Evolutionary conservation across 2,329 filamentous ascomycete species (phyloP).

Genomic region (Aspergillus floridensis): DNA sequence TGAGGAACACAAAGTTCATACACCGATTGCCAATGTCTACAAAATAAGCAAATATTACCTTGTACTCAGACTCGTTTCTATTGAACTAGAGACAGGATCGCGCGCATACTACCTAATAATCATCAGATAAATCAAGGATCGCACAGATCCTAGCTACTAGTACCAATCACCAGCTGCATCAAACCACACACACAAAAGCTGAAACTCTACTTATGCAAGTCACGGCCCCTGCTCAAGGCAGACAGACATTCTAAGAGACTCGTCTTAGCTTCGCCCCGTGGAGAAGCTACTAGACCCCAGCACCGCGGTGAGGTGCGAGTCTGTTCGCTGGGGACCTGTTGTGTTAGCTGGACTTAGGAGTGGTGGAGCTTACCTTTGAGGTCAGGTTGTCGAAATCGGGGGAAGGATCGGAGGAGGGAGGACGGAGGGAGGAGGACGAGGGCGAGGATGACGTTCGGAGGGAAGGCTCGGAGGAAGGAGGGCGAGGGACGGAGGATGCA

Average conservation of each 20-base stretch:
- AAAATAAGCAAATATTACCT: too few relatives aligned
- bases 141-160: not conserved
- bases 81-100: not conserved
- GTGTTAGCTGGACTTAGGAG: not conserved
- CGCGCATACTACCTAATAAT: not conserved
- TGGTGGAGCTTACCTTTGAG: not conserved
- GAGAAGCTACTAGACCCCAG: constrained; percentile 4
- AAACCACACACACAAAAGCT: too few relatives aligned
- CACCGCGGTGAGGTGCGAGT: constrained; percentile 7
- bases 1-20: too few relatives aligned
- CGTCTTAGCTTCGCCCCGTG: constrained; percentile 2
- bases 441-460: not conserved
- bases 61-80: too few relatives aligned
- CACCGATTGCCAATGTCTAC: too few relatives aligned
- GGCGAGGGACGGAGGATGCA: not conserved
- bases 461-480: too few relatives aligned
- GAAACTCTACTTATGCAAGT: too few relatives aligned
- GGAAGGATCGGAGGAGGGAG: not conserved
- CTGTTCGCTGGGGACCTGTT: not conserved
- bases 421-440: not conserved
- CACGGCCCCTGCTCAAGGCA: not conserved
- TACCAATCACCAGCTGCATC: too few relatives aligned
- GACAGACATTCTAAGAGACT: not conserved
- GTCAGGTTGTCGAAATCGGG: not conserved
- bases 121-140: not conserved